phyloP scores from a whole-genome alignment of 345 rosid species.

The Lepidium sativum region DNA sequence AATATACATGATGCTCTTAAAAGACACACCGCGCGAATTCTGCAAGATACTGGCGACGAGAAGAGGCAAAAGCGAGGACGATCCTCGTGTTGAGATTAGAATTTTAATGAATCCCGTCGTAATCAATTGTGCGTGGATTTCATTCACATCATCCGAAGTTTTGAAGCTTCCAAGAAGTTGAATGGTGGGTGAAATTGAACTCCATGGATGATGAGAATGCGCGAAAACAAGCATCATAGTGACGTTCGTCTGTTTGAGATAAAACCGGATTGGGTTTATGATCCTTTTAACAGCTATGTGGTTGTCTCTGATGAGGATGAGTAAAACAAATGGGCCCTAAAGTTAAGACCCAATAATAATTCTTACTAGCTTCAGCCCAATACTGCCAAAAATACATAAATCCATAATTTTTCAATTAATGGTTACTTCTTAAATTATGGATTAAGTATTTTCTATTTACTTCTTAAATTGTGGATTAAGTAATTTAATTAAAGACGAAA shows the following conservation, averaged over 20 bases:
- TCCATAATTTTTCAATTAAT: too few species aligned
- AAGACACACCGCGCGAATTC: slow-evolving; percentile 32
- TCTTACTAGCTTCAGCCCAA: neutral
- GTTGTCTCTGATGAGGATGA: neutral
- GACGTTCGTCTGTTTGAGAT: neutral
- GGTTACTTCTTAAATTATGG: too few species aligned
- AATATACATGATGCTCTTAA: slow-evolving; percentile 6
- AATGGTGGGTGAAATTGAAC: slow-evolving; percentile 20
- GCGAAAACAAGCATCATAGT: slow-evolving; percentile 22
- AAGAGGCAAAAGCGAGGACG: slow-evolving; percentile 28
- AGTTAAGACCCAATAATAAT: neutral
- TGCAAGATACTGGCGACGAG: slow-evolving; percentile 16
- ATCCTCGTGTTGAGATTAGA: slow-evolving; percentile 25
- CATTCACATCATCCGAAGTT: slow-evolving; percentile 13
- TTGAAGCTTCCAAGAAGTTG: slow-evolving; percentile 16
- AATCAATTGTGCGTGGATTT: slow-evolving; percentile 27
- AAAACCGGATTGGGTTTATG: slow-evolving; percentile 19
- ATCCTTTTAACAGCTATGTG: slow-evolving; percentile 12
- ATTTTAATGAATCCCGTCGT: slow-evolving; percentile 28
- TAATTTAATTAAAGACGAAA: too few species aligned
- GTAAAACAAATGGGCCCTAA: neutral
- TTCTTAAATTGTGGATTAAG: too few species aligned
- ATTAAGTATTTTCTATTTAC: too few species aligned
- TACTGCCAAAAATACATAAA: too few species aligned
- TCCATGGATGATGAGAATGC: slow-evolving; percentile 23